phyloP scores from a whole-genome alignment of 805 yeast species.

The Saturnispora hagleri region DNA sequence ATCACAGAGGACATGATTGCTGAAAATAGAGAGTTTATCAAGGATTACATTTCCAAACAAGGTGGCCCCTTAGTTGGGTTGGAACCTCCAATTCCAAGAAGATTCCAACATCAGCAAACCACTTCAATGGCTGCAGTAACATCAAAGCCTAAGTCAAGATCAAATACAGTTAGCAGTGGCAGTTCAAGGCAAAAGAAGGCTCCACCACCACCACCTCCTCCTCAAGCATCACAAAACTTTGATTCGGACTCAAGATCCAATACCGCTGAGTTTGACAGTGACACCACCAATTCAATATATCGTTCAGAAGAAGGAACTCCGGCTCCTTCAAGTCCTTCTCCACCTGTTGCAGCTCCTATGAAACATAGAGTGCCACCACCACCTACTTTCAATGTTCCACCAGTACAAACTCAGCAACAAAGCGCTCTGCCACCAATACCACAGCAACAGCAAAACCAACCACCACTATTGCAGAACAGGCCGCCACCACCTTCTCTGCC shows the following conservation, averaged over 20 bases:
- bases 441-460: slow-evolving; percentile 3
- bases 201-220: slow-evolving; percentile 11
- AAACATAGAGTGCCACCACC: slow-evolving; percentile 17
- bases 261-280: not conserved
- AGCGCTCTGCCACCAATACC: slow-evolving; percentile 1
- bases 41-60: slow-evolving; percentile 61
- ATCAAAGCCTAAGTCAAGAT: slow-evolving; percentile 7
- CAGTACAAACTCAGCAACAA: slow-evolving; percentile 10
- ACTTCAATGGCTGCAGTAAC: not conserved
- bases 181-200: not conserved
- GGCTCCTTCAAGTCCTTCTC: slow-evolving; percentile 27
- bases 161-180: slow-evolving; percentile 8
- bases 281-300: not conserved
- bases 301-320: slow-evolving; percentile 19
- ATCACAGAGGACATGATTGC: slow-evolving; percentile 85
- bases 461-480: not conserved
- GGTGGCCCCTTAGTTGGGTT: slow-evolving; percentile 76
- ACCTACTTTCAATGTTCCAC: slow-evolving; percentile 7
- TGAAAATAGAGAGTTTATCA: slow-evolving; percentile 73
- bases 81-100: slow-evolving; percentile 78
- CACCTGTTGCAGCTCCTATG: slow-evolving; percentile 10
- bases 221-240: not conserved
- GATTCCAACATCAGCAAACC: slow-evolving; percentile 29
- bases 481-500: slow-evolving; percentile 5
- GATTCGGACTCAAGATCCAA: not conserved